Base-by-base conservation (phyloP, 75 land plant species). In the Pinus taeda region DNA sequence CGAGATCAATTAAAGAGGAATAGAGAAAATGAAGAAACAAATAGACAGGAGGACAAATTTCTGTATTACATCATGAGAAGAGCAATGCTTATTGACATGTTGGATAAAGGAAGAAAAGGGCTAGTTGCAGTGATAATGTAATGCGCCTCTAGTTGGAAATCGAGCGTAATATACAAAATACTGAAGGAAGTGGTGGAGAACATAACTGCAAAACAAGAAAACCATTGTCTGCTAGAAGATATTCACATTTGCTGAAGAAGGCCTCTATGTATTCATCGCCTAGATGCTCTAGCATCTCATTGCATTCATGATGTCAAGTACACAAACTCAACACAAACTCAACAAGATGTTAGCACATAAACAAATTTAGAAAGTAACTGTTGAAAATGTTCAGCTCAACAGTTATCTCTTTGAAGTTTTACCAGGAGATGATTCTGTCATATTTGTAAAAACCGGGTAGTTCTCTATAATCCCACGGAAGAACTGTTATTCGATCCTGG, bases 391-490 rank as follows among this genome's bases (percentile, higher is more conserved):
- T 73, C 57, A 73, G 2, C 18, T 53, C 30, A 56, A 73, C 53
- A 22, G 74, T 56, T 55, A 22, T 45, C 1, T 22, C 36, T 73
- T 56, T 67, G 58, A 67, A 14, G 74, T 22, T 81, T 84, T 60
- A 93, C 98, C 98, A 96, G 59, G 98, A 93, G 72, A 96, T 85
- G 55, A 96, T 93, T 76, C 98, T 85, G 80, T 96, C 87, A 80
- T 82, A 93, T 77, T 91, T 93, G 30, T 81, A 45, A 66, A 71
- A 61, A 15, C 70, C 83, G 21, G 89, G 89, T 71, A 93, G 70
- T 45, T 90, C 83, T 36, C 98, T 90, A 66, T 96, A 96, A 77
- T 93, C 96, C 53, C 88, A 88, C 15, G 93, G 78, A 24, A 88
- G 74, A 58, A 93, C 85, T 24, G 71, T 87, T n/a, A 96, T 96